A percentile compares a stretch with the other conserved stretches of the same genome.
These are phyloP conservation scores for Linnemannia schmuckeri DNA, from an alignment of 192 early-diverging fungal genomes.

Conservation along the genomic window DNA sequence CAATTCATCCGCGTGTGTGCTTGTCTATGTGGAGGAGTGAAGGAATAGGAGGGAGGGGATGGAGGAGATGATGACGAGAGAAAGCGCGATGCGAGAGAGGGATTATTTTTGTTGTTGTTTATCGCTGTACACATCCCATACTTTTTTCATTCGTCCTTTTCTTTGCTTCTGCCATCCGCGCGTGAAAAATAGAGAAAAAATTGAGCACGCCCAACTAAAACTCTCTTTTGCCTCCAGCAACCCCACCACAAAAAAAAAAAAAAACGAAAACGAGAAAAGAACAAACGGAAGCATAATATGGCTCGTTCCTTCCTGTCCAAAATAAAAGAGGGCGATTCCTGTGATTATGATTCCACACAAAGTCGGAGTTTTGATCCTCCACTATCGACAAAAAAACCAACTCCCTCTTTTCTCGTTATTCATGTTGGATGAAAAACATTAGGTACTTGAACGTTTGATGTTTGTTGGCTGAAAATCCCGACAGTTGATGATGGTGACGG, in stretches of 20 bases:
- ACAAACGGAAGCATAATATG: background rate
- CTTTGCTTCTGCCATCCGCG: background rate
- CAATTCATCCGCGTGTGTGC: background rate
- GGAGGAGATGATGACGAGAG: background rate
- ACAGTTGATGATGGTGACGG: background rate
- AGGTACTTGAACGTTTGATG: background rate
- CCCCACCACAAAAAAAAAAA: conserved; percentile 6
- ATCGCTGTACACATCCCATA: background rate
- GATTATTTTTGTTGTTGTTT: background rate
- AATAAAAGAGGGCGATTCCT: background rate
- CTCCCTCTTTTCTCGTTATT: background rate
- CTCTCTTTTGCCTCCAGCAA: background rate
- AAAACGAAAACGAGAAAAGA: background rate
- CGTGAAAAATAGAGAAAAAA: conserved; percentile 1
- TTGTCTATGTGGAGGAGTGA: background rate
- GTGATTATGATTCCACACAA: background rate
- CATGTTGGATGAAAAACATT: background rate
- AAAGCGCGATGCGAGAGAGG: background rate
- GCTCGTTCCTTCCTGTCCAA: background rate
- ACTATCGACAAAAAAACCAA: background rate
- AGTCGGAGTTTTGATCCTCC: conserved; percentile 2
- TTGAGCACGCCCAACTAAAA: background rate
- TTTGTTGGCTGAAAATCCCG: background rate
- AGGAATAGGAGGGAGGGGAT: too few species aligned
- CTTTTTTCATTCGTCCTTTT: background rate